Evolutionary conservation across 2,329 filamentous ascomycete species (phyloP).

Genomic region (Hyphodiscus sp.): DNA sequence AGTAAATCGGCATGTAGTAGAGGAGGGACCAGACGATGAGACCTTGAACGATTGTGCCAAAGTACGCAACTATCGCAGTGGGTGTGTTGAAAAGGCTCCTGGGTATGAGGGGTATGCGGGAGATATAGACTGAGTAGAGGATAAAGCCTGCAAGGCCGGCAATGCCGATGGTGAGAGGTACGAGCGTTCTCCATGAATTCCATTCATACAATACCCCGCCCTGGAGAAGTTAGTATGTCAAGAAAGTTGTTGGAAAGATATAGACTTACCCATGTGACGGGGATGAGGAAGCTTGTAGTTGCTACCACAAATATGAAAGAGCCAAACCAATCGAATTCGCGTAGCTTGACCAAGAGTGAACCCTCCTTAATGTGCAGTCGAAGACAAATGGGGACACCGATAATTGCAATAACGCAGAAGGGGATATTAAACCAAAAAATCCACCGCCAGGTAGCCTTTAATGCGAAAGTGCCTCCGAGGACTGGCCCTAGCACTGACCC

Average conservation of each 20-base stretch:
- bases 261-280: constrained; percentile 46
- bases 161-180: constrained; percentile 50
- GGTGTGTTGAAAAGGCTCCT: constrained; percentile 36
- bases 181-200: constrained; percentile 52
- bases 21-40: constrained; percentile 44
- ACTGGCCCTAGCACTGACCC: constrained; percentile 29
- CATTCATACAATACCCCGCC: constrained; percentile 58
- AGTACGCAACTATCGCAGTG: constrained; percentile 43
- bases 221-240: constrained; percentile 5
- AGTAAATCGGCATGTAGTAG: constrained; percentile 47
- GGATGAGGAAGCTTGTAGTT: constrained; percentile 51
- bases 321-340: constrained; percentile 53
- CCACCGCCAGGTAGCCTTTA: constrained; percentile 27
- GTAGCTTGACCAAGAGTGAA: constrained; percentile 15
- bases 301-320: constrained; percentile 53
- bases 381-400: constrained; percentile 21
- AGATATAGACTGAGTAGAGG: constrained; percentile 39
- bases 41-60: constrained; percentile 47
- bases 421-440: constrained; percentile 23
- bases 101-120: constrained; percentile 30
- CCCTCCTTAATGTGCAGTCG: constrained; percentile 16
- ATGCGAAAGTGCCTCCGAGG: constrained; percentile 37
- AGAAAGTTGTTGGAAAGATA: not conserved
- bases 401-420: constrained; percentile 16
- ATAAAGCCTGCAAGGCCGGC: constrained; percentile 44